Base-by-base conservation (phyloP, 441 rosid genomes). In the Pelargonium cotyledonis region DNA sequence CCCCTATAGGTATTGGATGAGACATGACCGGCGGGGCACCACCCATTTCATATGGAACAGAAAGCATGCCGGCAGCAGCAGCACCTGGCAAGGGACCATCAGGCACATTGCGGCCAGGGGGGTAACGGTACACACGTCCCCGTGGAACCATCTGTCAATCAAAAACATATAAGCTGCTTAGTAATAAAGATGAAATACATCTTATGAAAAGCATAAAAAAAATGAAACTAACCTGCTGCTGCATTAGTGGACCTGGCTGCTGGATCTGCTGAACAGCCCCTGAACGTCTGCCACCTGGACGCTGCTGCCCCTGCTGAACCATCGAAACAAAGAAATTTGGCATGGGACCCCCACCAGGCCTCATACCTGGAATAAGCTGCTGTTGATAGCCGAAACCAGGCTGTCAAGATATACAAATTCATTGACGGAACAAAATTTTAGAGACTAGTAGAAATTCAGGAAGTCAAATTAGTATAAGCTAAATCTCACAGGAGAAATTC, bases 351-450 rank as follows among this genome's bases (percentile, higher is more conserved):
- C 72, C 86, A 65, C 84, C 94, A 35, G 88, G 89, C 76, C 92
- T 87, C 92, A 89, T 84, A 23, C 92, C 90, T 67, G 90, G 92
- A 70, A 89, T 86, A 26, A 87, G 85, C 71, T 87, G 92, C 77
- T 89, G 95, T 74, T 89, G 95, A 82, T 79, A 87, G 65, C 90
- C 95, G 79, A 75, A 87, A 63, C 90, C 89, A 65, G 85, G 85
- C 92, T 87, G 73, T 63, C 68, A 71, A 51, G 16, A 47, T 29
- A 29, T 0, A 21, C 0, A 72, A 0, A 5, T 43, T 43, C 8
- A 43, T 43, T 43, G 47, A 43, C 10, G 8, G 47, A 43, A 43
- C 47, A 43, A 6, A 43, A 43, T 43, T 43, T 43, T 43, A 43
- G 10, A 43, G 46, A 41, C 46, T 41, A 43, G 10, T 10, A 3